phyloP scores from a whole-genome alignment of 1,284 basidiomycete species.

The Puccinia polysora region DNA sequence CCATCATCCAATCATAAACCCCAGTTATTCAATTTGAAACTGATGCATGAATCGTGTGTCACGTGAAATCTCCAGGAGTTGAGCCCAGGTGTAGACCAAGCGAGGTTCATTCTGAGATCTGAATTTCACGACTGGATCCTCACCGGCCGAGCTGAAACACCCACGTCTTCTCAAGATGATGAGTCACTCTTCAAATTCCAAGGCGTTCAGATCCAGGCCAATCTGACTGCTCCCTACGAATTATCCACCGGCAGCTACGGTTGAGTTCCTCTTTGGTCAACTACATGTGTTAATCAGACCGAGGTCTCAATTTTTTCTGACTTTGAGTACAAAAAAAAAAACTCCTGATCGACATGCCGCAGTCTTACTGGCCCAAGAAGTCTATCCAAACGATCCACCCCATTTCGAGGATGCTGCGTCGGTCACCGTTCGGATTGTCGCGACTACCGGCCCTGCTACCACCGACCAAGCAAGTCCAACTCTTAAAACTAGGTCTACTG shows the following conservation, averaged over 20 bases:
- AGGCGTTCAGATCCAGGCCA: conserved; percentile 14
- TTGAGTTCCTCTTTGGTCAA: neutral
- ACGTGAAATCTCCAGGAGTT: too few species aligned
- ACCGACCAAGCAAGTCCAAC: neutral
- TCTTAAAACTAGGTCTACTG: neutral
- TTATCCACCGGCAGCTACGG: conserved; percentile 4
- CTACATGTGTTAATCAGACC: neutral
- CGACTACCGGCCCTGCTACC: neutral
- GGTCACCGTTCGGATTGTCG: neutral
- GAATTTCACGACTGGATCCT: conserved; percentile 3
- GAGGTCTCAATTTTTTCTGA: neutral
- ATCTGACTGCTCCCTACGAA: neutral
- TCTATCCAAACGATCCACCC: conserved; percentile 6
- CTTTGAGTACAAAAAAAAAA: neutral
- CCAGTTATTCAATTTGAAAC: too few species aligned
- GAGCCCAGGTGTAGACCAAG: neutral
- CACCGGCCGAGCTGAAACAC: too few species aligned
- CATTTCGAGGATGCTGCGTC: conserved; percentile 7
- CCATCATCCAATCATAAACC: too few species aligned
- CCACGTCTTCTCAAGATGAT: conserved; percentile 7
- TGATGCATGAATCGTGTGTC: too few species aligned
- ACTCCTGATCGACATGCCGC: neutral
- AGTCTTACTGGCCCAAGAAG: conserved; percentile 15
- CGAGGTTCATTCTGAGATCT: conserved; percentile 13
- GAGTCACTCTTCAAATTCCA: conserved; percentile 16